These are phyloP conservation scores for Trichophyton simii DNA, from an alignment of 2,329 filamentous ascomycete genomes.

Conservation along the genomic window DNA sequence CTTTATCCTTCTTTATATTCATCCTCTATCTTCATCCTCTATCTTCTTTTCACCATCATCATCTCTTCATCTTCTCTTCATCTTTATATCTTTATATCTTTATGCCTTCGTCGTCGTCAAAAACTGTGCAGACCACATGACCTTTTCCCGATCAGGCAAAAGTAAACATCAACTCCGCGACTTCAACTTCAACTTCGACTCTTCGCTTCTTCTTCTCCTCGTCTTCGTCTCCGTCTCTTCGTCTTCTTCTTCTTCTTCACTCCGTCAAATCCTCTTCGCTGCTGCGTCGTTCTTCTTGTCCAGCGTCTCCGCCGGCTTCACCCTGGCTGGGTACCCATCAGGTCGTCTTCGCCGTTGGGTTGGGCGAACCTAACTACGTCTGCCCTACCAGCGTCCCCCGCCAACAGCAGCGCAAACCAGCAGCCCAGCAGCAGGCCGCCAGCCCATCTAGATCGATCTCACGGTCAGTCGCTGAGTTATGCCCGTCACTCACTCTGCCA, in stretches of 20 bases:
- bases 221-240: not conserved
- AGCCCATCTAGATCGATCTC: not conserved
- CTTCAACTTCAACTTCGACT: slow-evolving; percentile 1
- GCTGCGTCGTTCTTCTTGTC: not conserved
- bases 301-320: not conserved
- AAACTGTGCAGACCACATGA: not conserved
- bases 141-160: not conserved
- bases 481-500: not conserved
- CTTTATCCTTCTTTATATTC: not conserved
- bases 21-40: not conserved
- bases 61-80: not conserved
- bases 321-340: not conserved
- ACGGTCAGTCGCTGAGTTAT: no score
- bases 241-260: not conserved
- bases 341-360: not conserved
- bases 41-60: not conserved
- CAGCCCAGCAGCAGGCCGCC: not conserved
- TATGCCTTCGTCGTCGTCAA: not conserved
- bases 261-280: not conserved
- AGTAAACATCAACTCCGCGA: not conserved
- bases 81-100: not conserved
- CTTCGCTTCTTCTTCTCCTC: not conserved
- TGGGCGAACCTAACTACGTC: not conserved
- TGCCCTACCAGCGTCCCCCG: slow-evolving; percentile 1
- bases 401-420: not conserved